A percentile compares a stretch with the other conserved stretches of the same genome.
phyloP scores from a whole-genome alignment of 139 green algal species.

The Chlamydomonas sp. region DNA sequence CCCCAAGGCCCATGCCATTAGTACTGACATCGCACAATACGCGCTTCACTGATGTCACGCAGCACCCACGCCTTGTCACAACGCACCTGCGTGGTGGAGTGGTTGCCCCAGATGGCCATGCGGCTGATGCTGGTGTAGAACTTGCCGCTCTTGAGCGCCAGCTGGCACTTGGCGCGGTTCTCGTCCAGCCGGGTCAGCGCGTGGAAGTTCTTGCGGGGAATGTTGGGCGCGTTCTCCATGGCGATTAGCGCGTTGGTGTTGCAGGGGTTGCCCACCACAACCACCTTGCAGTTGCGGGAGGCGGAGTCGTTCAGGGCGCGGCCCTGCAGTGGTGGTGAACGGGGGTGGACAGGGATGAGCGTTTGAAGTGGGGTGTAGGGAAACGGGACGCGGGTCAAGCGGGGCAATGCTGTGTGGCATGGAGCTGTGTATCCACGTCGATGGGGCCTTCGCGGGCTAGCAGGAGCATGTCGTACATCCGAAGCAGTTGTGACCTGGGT shows the following conservation, averaged over 20 bases:
- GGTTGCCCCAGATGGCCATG: constrained; percentile 94
- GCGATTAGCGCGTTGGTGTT: constrained; percentile 94
- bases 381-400: no score
- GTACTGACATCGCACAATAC: no score
- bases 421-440: no score
- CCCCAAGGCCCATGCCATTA: no score
- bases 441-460: no score
- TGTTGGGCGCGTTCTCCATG: constrained; percentile 85
- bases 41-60: no score
- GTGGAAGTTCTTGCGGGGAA: constrained; percentile 89
- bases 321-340: constrained; percentile 57
- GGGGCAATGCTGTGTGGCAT: no score
- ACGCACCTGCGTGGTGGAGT: constrained; percentile 91
- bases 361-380: background rate
- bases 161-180: constrained; percentile 94
- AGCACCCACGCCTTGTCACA: no score
- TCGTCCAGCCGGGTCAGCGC: constrained; percentile 82
- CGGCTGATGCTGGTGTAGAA: constrained; percentile 92
- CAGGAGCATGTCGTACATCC: no score
- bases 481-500: no score
- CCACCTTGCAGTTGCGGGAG: constrained; percentile 79
- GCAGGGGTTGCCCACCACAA: constrained; percentile 95
- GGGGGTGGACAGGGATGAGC: background rate
- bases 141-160: constrained; percentile 87
- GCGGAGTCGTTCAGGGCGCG: constrained; percentile 85